A percentile compares a stretch with the other conserved stretches of the same genome.
Conservation (phyloP, 1,139 yeast genomes). For the Taphrina flavorubra region DNA sequence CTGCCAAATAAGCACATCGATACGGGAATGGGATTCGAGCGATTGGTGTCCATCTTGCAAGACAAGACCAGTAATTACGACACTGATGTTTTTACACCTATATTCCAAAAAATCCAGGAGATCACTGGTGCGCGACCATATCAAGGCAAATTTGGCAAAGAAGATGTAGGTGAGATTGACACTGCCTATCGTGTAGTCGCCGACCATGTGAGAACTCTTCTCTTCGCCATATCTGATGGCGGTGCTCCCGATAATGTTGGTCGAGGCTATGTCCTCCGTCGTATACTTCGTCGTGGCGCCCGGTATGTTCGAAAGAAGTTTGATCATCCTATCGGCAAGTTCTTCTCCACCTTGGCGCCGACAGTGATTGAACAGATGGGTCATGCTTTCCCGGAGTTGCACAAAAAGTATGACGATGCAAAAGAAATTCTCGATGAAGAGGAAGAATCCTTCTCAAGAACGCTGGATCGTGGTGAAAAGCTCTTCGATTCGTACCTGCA, state of each 20-base stretch:
- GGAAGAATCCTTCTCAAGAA: conserved; percentile 90
- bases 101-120: conserved; percentile 83
- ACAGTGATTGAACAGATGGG: conserved; percentile 87
- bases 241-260: conserved; percentile 99
- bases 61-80: conserved; percentile 91
- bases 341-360: conserved; percentile 90
- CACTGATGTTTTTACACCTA: conserved; percentile 92
- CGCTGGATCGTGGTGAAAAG: conserved; percentile 97
- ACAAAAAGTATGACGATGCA: conserved; percentile 71
- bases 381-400: conserved; percentile 84
- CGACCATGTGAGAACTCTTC: conserved; percentile 95
- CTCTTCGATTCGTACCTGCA: conserved; percentile 90
- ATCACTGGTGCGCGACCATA: conserved; percentile 92
- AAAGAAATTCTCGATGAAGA: conserved; percentile 94
- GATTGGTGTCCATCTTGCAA: conserved; percentile 92
- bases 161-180: conserved; percentile 91
- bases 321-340: conserved; percentile 92
- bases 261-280: conserved; percentile 95
- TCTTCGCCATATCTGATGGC: conserved; percentile 96
- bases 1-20: conserved; percentile 95
- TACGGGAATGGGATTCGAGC: conserved; percentile 98
- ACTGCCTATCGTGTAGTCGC: conserved; percentile 98
- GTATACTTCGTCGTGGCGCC: conserved; percentile 96
- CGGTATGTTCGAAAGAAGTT: conserved; percentile 95
- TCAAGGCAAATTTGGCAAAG: conserved; percentile 88